These are phyloP conservation scores for Blastobotrys robertii DNA, from an alignment of 805 yeast species.

Conservation along the genomic window DNA sequence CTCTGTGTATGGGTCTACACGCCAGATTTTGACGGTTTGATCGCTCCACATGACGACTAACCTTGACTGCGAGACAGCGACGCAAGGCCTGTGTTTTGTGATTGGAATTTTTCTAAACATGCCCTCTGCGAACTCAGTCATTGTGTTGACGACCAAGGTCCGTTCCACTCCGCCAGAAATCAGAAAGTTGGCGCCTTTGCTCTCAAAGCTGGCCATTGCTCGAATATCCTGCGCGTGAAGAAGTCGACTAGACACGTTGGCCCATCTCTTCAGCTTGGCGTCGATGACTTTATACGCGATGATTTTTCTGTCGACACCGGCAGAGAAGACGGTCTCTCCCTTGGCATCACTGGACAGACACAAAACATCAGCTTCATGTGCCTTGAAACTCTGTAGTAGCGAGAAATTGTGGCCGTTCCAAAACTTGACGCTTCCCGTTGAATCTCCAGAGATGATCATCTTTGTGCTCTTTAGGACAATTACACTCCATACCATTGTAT, in stretches of 20 bases:
- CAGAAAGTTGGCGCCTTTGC: constrained; percentile 56
- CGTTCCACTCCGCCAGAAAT: constrained; percentile 39
- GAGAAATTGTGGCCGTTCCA: constrained; percentile 83
- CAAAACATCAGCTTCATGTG: constrained; percentile 87
- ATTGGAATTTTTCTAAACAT: constrained; percentile 58
- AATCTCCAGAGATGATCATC: constrained; percentile 91
- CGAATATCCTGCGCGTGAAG: constrained; percentile 82
- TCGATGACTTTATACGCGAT: constrained; percentile 53
- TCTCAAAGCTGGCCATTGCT: constrained; percentile 45
- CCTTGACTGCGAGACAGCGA: constrained; percentile 40
- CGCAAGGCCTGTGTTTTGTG: constrained; percentile 49
- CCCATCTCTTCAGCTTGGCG: constrained; percentile 49
- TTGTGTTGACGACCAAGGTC: constrained; percentile 43
- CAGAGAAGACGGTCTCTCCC: constrained; percentile 64
- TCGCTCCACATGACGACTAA: constrained; percentile 72
- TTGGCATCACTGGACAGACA: constrained; percentile 51
- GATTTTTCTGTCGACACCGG: constrained; percentile 91
- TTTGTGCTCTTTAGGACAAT: constrained; percentile 48
- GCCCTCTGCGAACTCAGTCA: constrained; percentile 58
- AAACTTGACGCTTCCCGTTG: constrained; percentile 85
- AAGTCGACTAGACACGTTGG: constrained; percentile 61
- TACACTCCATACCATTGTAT: constrained; percentile 88
- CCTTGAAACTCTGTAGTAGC: constrained; percentile 66
- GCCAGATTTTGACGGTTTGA: constrained; percentile 76
- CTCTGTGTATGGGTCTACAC: constrained; percentile 29